phyloP scores from a whole-genome alignment of 2,329 filamentous ascomycete genomes.

The Aspergillus fijiensis region DNA sequence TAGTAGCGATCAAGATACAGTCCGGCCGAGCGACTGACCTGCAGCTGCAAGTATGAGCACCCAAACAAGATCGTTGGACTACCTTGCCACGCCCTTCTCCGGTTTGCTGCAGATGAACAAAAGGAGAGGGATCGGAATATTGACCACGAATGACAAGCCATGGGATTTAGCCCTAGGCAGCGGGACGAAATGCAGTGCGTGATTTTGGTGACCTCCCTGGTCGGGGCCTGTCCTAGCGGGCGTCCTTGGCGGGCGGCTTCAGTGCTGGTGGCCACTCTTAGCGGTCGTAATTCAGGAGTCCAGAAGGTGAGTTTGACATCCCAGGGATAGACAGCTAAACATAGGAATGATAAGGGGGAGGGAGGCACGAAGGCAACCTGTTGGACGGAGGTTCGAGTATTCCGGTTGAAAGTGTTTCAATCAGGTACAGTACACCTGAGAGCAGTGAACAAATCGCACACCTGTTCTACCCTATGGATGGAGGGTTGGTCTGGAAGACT shows the following conservation, averaged over 20 bases:
- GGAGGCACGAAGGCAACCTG: background rate
- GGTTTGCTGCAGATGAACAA: background rate
- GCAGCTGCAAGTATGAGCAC: constrained; percentile 5
- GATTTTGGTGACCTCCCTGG: constrained; percentile 12
- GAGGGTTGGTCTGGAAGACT: too few relatives aligned
- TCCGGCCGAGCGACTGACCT: constrained; percentile 2
- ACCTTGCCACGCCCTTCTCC: background rate
- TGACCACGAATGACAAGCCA: background rate
- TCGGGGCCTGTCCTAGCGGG: constrained; percentile 5
- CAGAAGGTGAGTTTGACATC: background rate
- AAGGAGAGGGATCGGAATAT: constrained; percentile 3
- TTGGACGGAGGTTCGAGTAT: background rate
- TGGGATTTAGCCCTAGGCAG: background rate
- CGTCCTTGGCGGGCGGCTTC: constrained; percentile 16
- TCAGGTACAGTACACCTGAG: too few relatives aligned
- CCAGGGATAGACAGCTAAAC: background rate
- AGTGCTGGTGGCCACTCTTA: constrained; percentile 8
- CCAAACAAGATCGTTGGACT: background rate
- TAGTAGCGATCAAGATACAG: constrained; percentile 9
- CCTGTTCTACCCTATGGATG: too few relatives aligned
- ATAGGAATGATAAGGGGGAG: background rate
- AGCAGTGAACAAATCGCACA: too few relatives aligned
- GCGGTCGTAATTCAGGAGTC: background rate
- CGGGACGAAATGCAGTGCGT: constrained; percentile 10
- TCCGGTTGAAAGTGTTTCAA: background rate